These are phyloP conservation scores for Ophiostoma himal-ulmi DNA, from an alignment of 2,329 filamentous ascomycete species.

Conservation along the genomic window DNA sequence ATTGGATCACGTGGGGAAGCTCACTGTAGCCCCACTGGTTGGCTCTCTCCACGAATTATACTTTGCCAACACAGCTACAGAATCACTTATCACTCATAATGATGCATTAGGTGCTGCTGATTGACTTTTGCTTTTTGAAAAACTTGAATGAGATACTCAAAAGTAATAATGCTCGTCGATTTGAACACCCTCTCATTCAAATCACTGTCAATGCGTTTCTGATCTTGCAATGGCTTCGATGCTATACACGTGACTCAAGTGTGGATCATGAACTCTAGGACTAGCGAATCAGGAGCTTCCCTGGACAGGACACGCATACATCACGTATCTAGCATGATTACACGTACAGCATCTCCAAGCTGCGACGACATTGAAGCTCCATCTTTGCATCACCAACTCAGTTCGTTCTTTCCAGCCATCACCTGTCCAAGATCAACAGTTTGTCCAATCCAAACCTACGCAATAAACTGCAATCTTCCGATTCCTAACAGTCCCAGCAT, in stretches of 20 bases:
- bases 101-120: too few species aligned
- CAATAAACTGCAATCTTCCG: neutral
- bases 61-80: neutral
- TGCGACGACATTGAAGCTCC: conserved; percentile 15
- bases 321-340: conserved; percentile 14
- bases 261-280: neutral
- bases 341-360: neutral
- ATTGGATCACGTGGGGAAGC: conserved; percentile 9
- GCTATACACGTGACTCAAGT: neutral
- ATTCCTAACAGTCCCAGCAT: neutral
- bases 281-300: neutral
- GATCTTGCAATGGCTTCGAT: too few species aligned
- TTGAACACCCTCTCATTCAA: neutral
- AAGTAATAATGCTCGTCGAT: neutral
- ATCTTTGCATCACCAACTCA: conserved; percentile 13
- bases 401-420: neutral
- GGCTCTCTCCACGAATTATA: neutral
- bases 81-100: neutral
- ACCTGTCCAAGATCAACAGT: neutral
- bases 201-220: neutral
- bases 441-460: neutral
- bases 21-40: neutral
- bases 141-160: too few species aligned
- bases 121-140: too few species aligned
- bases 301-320: conserved; percentile 10